These are phyloP conservation scores for Termitomyces sp. DNA, from an alignment of 768 basidiomycete species.

Conservation along the genomic window DNA sequence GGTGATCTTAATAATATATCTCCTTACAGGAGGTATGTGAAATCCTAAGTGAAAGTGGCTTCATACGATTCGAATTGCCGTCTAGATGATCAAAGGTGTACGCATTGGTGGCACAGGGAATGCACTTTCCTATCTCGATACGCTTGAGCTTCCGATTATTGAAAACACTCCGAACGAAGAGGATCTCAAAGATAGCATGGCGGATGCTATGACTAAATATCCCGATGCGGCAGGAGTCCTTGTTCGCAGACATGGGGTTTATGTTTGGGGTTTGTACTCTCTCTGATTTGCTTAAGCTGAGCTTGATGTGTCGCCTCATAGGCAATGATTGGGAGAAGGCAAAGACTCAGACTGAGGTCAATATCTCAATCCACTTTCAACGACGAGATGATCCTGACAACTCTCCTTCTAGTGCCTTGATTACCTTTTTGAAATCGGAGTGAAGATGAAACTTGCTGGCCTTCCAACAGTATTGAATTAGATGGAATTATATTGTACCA, in stretches of 20 bases:
- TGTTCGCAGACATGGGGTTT: conserved; percentile 77
- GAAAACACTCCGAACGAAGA: conserved; percentile 91
- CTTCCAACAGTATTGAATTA: conserved; percentile 43
- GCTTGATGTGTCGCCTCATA: conserved; percentile 18
- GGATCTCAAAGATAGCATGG: conserved; percentile 87
- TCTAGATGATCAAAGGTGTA: conserved; percentile 90
- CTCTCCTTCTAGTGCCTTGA: conserved; percentile 71
- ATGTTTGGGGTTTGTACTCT: conserved; percentile 71
- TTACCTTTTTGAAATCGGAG: conserved; percentile 86
- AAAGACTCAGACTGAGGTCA: conserved; percentile 82
- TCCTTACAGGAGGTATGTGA: conserved; percentile 37
- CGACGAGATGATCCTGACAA: conserved; percentile 7
- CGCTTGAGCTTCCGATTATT: conserved; percentile 82
- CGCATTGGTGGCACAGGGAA: conserved; percentile 70
- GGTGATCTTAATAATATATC: conserved; percentile 6
- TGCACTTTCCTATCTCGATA: conserved; percentile 83
- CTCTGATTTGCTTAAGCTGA: neutral
- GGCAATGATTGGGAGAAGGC: conserved; percentile 81
- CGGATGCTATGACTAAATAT: conserved; percentile 73
- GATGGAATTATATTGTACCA: neutral
- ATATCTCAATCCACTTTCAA: neutral
- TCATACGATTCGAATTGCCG: neutral
- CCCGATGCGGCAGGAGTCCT: conserved; percentile 78
- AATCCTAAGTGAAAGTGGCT: neutral
- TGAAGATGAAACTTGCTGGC: conserved; percentile 73